Evolutionary conservation across 306 rosid species (phyloP).

Genomic region (Castanea crenata): DNA sequence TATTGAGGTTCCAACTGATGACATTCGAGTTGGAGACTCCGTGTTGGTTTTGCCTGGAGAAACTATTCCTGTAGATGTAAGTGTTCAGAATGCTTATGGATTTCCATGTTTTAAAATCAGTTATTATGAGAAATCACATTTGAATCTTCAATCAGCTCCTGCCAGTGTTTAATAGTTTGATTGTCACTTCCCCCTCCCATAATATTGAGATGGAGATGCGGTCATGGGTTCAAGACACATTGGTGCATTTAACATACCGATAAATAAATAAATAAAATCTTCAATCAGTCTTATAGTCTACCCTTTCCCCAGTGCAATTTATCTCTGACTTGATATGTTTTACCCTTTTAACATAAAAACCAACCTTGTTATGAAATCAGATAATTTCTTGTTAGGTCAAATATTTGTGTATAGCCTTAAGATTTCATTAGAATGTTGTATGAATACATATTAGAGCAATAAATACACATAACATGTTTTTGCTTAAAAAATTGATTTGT

Average conservation of each 20-base stretch:
- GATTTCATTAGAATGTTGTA: background rate
- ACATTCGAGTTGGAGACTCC: constrained; percentile 88
- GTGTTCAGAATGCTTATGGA: constrained; percentile 34
- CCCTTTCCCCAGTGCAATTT: background rate
- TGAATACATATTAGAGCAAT: background rate
- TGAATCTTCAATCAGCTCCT: background rate
- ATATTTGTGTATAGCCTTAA: background rate
- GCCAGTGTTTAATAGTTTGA: background rate
- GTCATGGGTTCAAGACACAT: too few relatives aligned
- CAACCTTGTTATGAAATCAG: background rate
- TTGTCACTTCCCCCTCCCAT: too few relatives aligned
- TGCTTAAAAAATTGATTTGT: background rate
- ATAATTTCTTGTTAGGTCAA: background rate
- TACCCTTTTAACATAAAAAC: background rate
- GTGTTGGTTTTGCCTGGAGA: constrained; percentile 96
- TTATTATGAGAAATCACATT: background rate
- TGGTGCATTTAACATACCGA: too few relatives aligned
- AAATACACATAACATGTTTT: background rate
- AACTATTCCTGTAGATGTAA: constrained; percentile 92
- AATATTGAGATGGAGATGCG: too few relatives aligned
- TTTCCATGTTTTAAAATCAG: background rate
- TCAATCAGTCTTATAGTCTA: background rate
- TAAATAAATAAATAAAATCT: too few relatives aligned
- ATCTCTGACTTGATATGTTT: background rate
- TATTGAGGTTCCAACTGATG: constrained; percentile 87